Conservation (phyloP, 2,329 filamentous ascomycete genomes). For the Raffaelea deltoideospora region DNA sequence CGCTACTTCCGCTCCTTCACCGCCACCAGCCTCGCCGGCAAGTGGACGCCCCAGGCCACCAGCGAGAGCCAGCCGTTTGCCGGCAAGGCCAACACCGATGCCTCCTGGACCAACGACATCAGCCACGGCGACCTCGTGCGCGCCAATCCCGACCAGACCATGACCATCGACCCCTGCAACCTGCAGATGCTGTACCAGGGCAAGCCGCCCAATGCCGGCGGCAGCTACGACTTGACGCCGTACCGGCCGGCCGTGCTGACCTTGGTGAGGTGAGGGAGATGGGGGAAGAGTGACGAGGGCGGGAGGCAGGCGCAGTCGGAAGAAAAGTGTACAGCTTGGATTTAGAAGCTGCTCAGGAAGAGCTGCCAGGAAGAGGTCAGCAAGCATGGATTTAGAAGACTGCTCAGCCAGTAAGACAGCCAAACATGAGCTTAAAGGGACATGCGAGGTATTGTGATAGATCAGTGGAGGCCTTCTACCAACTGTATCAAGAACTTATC, state of each 20-base stretch:
- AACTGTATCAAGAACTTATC: too few relatives aligned
- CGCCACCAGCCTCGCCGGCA: conserved; percentile 36
- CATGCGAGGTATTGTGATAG: too few relatives aligned
- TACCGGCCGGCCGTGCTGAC: conserved; percentile 42
- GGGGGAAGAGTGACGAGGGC: too few relatives aligned
- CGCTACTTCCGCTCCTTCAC: conserved; percentile 56
- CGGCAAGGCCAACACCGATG: conserved; percentile 50
- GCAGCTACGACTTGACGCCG: conserved; percentile 35
- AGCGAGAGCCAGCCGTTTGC: conserved; percentile 45
- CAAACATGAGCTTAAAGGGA: too few relatives aligned
- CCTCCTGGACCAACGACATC: conserved; percentile 52
- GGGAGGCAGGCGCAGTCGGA: too few relatives aligned
- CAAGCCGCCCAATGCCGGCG: conserved; percentile 22
- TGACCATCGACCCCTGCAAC: conserved; percentile 48
- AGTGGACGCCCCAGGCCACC: conserved; percentile 42
- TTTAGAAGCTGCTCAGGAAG: too few relatives aligned
- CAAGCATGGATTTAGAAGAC: too few relatives aligned
- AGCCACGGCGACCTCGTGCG: conserved; percentile 49
- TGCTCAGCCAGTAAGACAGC: too few relatives aligned
- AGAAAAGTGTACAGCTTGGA: too few relatives aligned
- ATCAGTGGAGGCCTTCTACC: too few relatives aligned
- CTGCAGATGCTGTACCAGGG: conserved; percentile 52
- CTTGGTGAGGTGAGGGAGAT: conserved; percentile 11
- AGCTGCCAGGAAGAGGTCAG: too few relatives aligned
- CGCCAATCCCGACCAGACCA: conserved; percentile 41